Percentiles rank a stretch among this genome's conserved stretches.
Evolutionary conservation across 306 rosid genomes (phyloP).

Genomic region (Rosa persica): DNA sequence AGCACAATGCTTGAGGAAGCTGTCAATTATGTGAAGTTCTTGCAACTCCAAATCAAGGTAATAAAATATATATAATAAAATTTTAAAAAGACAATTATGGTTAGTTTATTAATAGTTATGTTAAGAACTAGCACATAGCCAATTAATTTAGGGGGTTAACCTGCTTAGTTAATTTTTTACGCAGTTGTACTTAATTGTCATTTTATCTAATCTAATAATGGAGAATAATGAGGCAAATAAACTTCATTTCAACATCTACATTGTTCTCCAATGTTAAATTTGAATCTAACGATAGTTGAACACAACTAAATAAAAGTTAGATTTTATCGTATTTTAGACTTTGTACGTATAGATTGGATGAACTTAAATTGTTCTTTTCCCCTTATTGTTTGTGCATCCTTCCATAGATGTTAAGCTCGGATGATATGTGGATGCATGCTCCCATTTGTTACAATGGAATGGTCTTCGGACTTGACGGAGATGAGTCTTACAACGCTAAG

Average conservation of each 20-base stretch:
- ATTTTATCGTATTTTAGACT: not conserved
- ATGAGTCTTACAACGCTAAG: conserved; percentile 36
- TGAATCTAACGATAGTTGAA: no score
- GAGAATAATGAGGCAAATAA: not conserved
- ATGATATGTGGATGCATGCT: conserved; percentile 92
- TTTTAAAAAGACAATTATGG: no score
- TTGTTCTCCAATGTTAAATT: not conserved
- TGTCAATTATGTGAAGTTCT: conserved; percentile 80
- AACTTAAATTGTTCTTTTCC: not conserved
- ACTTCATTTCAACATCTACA: not conserved
- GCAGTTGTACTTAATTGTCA: not conserved
- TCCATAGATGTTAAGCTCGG: conserved; percentile 79
- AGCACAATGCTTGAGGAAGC: conserved; percentile 99
- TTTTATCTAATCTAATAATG: no score
- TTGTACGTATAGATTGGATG: not conserved
- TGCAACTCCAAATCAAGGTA: conserved; percentile 91
- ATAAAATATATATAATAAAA: not conserved
- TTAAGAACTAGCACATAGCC: no score
- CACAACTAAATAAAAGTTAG: no score
- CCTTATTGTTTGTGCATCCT: conserved; percentile 4
- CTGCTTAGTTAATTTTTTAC: no score
- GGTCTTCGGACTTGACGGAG: conserved; percentile 63
- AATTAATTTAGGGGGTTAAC: no score
- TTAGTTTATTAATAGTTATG: no score
- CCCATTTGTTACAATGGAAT: conserved; percentile 90